Base-by-base conservation (phyloP, 176 grass and related monocot genomes). In the Oryza officinalis region DNA sequence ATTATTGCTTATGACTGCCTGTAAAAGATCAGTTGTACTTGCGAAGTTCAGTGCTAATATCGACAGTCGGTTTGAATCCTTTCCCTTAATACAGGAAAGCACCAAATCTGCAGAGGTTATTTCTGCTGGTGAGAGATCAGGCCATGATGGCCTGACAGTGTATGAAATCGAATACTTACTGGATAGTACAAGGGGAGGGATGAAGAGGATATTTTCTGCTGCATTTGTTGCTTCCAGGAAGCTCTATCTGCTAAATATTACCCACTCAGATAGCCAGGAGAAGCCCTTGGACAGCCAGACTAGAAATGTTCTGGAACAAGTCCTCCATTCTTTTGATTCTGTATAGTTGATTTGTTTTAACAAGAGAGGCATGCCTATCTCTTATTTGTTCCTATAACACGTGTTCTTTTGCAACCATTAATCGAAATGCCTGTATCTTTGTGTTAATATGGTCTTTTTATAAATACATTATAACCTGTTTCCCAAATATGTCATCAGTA, bases 251-350 rank as follows among this genome's bases (percentile, higher is more conserved):
- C 80, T 98, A 30, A 98, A 98, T 83, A 86, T 98, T 72, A 59
- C 91, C 37, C 85, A 90, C 32, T 93, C 91, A 77, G 89, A 98
- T 43, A 82, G 66, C 65, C 80, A 80, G 67, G 91, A 95, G 44
- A 92, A 90, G 71, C 87, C 93, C 44, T 78, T 98, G 86, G 84
- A 86, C 59, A 73, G 20, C 67, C 25, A 93, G 67, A 95, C 87
- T n/a, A 93, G 87, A 92, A 68, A 45, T 82, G 22, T 92, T 68
- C 68, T 98, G 45, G 96, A 98, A 87, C 71, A 90, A 85, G 85
- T 94, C 23, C 91, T 98, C 74, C 91, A 94, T 88, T 98, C 96
- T 75, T 98, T 98, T 89, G 93, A 95, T 86, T 82, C 89, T 71
- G 40, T 90, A 67, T 95, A 92, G 80, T 75, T 76, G 8, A 13